Conservation (phyloP, 2,329 filamentous ascomycete species). For the Westerdykella sp. region DNA sequence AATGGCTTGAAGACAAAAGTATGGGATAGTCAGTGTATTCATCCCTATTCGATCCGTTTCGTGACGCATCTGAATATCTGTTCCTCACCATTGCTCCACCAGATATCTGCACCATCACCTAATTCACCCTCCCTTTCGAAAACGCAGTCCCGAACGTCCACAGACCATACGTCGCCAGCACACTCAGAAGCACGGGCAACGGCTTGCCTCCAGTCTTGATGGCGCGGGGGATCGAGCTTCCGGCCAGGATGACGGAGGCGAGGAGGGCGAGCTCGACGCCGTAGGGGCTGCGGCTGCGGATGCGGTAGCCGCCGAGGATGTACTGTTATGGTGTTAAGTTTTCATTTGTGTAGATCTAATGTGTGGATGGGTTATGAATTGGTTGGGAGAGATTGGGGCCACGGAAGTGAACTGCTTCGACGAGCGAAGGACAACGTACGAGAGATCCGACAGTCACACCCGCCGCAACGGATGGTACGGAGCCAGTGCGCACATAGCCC, state of each 20-base stretch:
- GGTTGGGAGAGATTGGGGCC: not conserved
- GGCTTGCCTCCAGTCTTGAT: conserved; percentile 72
- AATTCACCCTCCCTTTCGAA: conserved; percentile 17
- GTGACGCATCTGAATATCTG: no score
- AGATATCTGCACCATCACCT: not conserved
- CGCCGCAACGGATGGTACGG: conserved; percentile 77
- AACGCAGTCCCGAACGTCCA: conserved; percentile 71
- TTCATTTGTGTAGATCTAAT: not conserved
- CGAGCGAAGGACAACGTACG: conserved; percentile 35
- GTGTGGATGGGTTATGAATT: not conserved
- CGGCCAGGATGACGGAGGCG: conserved; percentile 77
- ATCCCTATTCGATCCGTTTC: no score
- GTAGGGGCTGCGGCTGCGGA: conserved; percentile 68
- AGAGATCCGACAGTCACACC: conserved; percentile 74
- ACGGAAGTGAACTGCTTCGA: not conserved
- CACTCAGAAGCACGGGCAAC: conserved; percentile 70
- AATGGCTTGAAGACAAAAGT: no score
- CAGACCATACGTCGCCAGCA: conserved; percentile 73
- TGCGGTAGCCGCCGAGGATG: conserved; percentile 72
- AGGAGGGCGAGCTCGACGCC: conserved; percentile 85
- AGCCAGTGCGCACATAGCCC: conserved; percentile 79
- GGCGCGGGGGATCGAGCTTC: conserved; percentile 78
- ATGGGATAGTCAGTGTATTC: no score
- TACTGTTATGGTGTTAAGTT: conserved; percentile 44
- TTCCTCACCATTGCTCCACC: not conserved